Conservation (phyloP, 1,284 basidiomycete species). For the Marasmius fiardii region DNA sequence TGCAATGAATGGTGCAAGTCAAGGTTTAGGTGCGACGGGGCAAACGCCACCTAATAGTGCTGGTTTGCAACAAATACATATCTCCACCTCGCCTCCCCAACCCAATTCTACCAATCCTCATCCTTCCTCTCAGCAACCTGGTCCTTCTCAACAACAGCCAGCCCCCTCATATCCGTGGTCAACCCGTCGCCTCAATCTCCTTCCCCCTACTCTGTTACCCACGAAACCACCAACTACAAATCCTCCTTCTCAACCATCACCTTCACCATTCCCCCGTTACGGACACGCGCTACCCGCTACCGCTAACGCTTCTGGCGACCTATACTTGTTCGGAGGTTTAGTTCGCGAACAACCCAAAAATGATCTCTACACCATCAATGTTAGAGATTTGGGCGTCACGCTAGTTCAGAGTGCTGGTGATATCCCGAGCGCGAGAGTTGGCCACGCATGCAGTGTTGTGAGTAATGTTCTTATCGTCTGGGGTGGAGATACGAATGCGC, state of each 20-base stretch:
- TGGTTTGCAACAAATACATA: slow-evolving; percentile 28
- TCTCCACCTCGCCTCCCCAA: slow-evolving; percentile 21
- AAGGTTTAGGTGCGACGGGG: neutral
- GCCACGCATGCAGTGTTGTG: slow-evolving; percentile 94
- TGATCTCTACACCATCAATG: slow-evolving; percentile 90
- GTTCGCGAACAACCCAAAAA: slow-evolving; percentile 91
- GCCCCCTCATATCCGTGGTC: slow-evolving; percentile 79
- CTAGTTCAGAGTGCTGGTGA: slow-evolving; percentile 89
- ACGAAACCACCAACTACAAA: slow-evolving; percentile 53
- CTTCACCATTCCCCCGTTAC: slow-evolving; percentile 94
- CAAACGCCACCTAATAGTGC: slow-evolving; percentile 5
- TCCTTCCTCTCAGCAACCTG: slow-evolving; percentile 22
- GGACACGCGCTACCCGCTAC: slow-evolving; percentile 93
- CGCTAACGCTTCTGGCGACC: slow-evolving; percentile 79
- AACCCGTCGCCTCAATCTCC: slow-evolving; percentile 54
- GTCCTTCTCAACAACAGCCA: slow-evolving; percentile 26
- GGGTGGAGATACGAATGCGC: slow-evolving; percentile 93
- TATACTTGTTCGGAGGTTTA: slow-evolving; percentile 96
- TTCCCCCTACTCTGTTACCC: slow-evolving; percentile 62
- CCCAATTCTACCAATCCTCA: slow-evolving; percentile 26
- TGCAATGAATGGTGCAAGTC: slow-evolving; percentile 12
- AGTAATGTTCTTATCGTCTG: slow-evolving; percentile 96
- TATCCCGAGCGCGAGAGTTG: slow-evolving; percentile 86
- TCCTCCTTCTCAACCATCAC: slow-evolving; percentile 60
- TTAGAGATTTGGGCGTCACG: slow-evolving; percentile 73